These are phyloP conservation scores for Gentiana straminea DNA, from an alignment of 257 asterid species.

Conservation along the genomic window DNA sequence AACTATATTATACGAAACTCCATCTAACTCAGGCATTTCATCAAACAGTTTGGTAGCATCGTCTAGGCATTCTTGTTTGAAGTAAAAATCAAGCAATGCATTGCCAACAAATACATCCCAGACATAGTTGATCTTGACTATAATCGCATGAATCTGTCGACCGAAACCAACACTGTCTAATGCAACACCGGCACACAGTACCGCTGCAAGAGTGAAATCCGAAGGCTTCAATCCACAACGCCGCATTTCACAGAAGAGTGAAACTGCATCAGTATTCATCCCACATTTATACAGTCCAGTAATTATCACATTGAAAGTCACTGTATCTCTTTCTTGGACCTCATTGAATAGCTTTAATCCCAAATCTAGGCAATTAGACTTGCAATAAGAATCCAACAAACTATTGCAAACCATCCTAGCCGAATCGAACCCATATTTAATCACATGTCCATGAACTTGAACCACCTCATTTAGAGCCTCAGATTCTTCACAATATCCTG, in stretches of 20 bases:
- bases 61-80: constrained; percentile 46
- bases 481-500: constrained; percentile 42
- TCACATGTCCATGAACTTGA: constrained; percentile 57
- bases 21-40: constrained; percentile 70
- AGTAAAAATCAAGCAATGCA: constrained; percentile 71
- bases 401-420: constrained; percentile 55
- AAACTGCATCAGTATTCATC: constrained; percentile 33
- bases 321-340: constrained; percentile 40
- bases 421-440: constrained; percentile 36
- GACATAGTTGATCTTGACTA: constrained; percentile 40
- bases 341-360: constrained; percentile 48
- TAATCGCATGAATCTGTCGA: constrained; percentile 57
- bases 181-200: constrained; percentile 45
- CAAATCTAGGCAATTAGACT: constrained; percentile 29
- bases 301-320: constrained; percentile 65
- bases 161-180: constrained; percentile 37
- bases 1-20: constrained; percentile 69
- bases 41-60: constrained; percentile 42
- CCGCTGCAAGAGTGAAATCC: constrained; percentile 68
- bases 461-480: constrained; percentile 22
- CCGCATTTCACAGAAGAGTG: constrained; percentile 56
- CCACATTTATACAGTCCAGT: constrained; percentile 52
- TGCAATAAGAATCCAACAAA: constrained; percentile 64
- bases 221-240: constrained; percentile 53
- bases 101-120: constrained; percentile 62